phyloP scores from a whole-genome alignment of 768 basidiomycete species.

The Amanita molliuscula region DNA sequence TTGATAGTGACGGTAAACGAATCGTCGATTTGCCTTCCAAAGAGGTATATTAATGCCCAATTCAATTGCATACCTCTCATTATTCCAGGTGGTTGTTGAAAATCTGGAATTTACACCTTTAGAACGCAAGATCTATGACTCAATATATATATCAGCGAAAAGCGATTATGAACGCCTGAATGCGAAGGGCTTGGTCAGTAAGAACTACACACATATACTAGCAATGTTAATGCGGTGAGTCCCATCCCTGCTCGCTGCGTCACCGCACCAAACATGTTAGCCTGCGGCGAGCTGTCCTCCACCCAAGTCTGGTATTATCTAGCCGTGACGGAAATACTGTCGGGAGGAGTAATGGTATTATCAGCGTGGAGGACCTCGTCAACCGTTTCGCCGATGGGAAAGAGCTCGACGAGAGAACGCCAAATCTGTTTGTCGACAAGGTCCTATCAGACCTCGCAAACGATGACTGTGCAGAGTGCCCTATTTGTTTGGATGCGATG shows the following conservation, averaged over 20 bases:
- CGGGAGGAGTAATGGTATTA: conserved; percentile 26
- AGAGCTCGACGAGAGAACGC: conserved; percentile 18
- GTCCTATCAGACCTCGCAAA: conserved; percentile 59
- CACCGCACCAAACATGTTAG: conserved; percentile 24
- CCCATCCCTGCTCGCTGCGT: neutral
- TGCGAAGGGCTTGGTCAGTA: conserved; percentile 67
- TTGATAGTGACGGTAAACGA: conserved; percentile 71
- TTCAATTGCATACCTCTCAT: neutral
- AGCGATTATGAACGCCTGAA: conserved; percentile 70
- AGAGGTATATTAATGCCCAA: conserved; percentile 34
- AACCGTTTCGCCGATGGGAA: conserved; percentile 35
- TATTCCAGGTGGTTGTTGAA: conserved; percentile 50
- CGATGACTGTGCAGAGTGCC: conserved; percentile 52
- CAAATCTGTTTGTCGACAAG: conserved; percentile 45
- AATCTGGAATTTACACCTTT: conserved; percentile 69
- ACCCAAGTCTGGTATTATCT: conserved; percentile 69
- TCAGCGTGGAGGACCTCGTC: conserved; percentile 54
- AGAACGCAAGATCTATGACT: conserved; percentile 85
- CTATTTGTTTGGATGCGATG: conserved; percentile 74
- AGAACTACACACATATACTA: conserved; percentile 80
- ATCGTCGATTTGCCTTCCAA: conserved; percentile 88
- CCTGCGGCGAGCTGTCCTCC: conserved; percentile 85
- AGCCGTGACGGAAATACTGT: conserved; percentile 34
- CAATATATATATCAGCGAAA: conserved; percentile 73
- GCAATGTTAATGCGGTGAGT: conserved; percentile 90